Conservation (phyloP, 352 stramenopile species). For the Globisporangium nodosum region DNA sequence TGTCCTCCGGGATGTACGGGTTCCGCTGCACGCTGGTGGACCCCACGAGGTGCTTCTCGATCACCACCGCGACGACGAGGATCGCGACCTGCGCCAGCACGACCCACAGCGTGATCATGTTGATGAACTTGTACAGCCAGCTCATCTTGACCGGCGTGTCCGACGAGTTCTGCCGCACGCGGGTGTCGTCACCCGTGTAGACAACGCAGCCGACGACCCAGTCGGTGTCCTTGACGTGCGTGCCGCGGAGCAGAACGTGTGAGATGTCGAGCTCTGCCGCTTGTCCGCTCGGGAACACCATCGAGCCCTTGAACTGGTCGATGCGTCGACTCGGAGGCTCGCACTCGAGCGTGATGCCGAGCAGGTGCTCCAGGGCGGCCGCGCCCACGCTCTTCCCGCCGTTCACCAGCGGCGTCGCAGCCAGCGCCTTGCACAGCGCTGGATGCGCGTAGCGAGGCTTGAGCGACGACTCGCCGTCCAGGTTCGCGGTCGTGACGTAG, state of each 20-base stretch:
- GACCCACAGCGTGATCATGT: slow-evolving; percentile 76
- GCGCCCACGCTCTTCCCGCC: slow-evolving; percentile 22
- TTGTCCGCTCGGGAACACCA: slow-evolving; percentile 21
- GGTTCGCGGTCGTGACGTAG: slow-evolving; percentile 83
- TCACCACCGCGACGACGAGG: slow-evolving; percentile 35
- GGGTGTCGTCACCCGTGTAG: slow-evolving; percentile 86
- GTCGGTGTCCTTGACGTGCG: slow-evolving; percentile 63
- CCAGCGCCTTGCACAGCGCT: slow-evolving; percentile 22
- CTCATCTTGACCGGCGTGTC: slow-evolving; percentile 71
- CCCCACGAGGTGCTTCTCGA: slow-evolving; percentile 33
- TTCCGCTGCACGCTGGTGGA: slow-evolving; percentile 26
- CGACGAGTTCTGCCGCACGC: slow-evolving; percentile 78
- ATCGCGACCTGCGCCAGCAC: slow-evolving; percentile 61
- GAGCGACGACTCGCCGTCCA: slow-evolving; percentile 87
- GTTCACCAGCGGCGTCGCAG: slow-evolving; percentile 16
- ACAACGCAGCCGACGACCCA: slow-evolving; percentile 71
- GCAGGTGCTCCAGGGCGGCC: slow-evolving; percentile 12
- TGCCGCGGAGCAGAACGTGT: slow-evolving; percentile 69
- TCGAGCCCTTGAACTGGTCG: slow-evolving; percentile 77
- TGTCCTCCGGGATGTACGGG: slow-evolving; percentile 37
- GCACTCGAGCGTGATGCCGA: slow-evolving; percentile 23
- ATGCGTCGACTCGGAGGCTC: slow-evolving; percentile 55
- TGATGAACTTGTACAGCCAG: slow-evolving; percentile 73
- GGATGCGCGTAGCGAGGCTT: slow-evolving; percentile 68
- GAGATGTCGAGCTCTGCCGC: slow-evolving; percentile 48